Percentiles rank a stretch among this genome's conserved stretches.
Evolutionary conservation across 1,284 basidiomycete genomes (phyloP).

Genomic region (Takashimella tepidaria): DNA sequence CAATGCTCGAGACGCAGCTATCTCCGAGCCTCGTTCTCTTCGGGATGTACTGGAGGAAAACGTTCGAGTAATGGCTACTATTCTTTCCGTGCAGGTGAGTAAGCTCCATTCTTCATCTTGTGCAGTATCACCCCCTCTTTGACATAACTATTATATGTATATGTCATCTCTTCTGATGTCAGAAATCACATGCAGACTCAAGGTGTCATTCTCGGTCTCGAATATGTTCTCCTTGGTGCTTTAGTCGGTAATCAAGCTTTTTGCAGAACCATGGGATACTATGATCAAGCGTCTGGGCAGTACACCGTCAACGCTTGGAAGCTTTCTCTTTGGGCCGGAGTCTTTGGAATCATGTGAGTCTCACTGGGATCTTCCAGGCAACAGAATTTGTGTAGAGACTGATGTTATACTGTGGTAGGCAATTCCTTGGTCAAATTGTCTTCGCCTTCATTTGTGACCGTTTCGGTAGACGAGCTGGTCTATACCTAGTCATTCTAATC

Average conservation of each 20-base stretch:
- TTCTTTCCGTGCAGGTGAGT: background rate
- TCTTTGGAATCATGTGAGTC: conserved; percentile 9
- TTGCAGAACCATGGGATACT: conserved; percentile 4
- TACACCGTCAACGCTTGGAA: conserved; percentile 4
- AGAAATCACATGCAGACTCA: conserved; percentile 2
- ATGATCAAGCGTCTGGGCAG: background rate
- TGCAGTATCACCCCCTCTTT: too few species aligned
- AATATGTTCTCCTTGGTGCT: conserved; percentile 8
- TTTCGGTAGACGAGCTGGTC: conserved; percentile 11
- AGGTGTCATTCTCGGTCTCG: conserved; percentile 8
- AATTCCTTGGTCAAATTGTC: conserved; percentile 14
- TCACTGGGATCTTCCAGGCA: background rate
- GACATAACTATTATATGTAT: too few species aligned
- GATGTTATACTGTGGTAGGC: too few species aligned
- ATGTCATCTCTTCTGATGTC: too few species aligned
- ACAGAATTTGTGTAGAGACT: too few species aligned
- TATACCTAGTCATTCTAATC: conserved; percentile 18
- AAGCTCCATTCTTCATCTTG: too few species aligned
- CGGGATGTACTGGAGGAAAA: too few species aligned
- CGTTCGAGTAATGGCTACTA: conserved; percentile 1
- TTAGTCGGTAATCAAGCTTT: conserved; percentile 6
- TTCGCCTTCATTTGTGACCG: conserved; percentile 9
- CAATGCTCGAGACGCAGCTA: too few species aligned
- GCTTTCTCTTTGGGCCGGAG: conserved; percentile 7
- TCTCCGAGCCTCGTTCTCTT: too few species aligned